Conservation (phyloP, 2,329 filamentous ascomycete genomes). For the Ascochyta lentis region DNA sequence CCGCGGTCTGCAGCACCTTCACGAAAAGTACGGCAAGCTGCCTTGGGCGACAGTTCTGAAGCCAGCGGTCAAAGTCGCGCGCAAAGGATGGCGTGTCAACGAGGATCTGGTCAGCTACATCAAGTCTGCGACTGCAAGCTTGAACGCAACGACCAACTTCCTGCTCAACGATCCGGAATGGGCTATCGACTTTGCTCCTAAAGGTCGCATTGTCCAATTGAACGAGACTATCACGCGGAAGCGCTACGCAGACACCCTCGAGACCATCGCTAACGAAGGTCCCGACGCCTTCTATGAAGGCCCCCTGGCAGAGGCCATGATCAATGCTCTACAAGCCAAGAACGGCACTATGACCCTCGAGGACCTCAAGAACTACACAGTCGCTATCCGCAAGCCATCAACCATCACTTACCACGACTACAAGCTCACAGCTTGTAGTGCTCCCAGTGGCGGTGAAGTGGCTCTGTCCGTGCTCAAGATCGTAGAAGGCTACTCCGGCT, state of each 20-base stretch:
- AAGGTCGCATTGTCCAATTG: constrained; percentile 73
- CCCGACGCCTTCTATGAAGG: constrained; percentile 77
- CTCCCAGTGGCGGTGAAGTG: constrained; percentile 80
- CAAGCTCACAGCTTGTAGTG: constrained; percentile 71
- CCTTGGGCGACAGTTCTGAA: constrained; percentile 68
- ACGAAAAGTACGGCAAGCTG: constrained; percentile 69
- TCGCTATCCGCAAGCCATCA: constrained; percentile 68
- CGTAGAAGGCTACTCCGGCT: constrained; percentile 74
- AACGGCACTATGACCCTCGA: constrained; percentile 87
- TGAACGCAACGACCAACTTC: constrained; percentile 63
- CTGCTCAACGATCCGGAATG: constrained; percentile 77
- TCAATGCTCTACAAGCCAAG: constrained; percentile 68
- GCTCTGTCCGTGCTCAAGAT: constrained; percentile 80
- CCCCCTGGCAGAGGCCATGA: constrained; percentile 74
- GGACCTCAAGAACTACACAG: constrained; percentile 76
- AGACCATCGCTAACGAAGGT: constrained; percentile 76
- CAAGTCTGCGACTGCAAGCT: constrained; percentile 51
- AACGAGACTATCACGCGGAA: constrained; percentile 82
- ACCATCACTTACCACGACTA: constrained; percentile 66
- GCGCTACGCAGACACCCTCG: constrained; percentile 80
- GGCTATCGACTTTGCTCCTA: constrained; percentile 87
- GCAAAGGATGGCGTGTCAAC: constrained; percentile 65
- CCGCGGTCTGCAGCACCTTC: constrained; percentile 78
- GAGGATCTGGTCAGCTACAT: constrained; percentile 80
- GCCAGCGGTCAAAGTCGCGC: constrained; percentile 76